phyloP scores from a whole-genome alignment of 1,284 basidiomycete species.

The Leucoagaricus sp. region DNA sequence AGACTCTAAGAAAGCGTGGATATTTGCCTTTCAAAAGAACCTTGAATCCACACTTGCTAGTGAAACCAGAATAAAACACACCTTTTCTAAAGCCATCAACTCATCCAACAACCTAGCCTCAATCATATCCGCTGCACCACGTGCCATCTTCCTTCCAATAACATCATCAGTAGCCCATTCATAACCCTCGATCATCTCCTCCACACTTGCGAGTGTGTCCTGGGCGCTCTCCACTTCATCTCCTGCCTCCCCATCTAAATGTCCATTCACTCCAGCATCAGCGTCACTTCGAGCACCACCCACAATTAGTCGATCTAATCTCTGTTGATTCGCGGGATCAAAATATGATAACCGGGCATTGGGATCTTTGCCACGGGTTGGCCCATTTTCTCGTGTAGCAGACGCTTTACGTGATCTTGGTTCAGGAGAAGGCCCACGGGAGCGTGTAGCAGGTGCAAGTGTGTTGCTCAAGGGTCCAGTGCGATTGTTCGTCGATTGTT shows the following conservation, averaged over 20 bases:
- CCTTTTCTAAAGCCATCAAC: conserved; percentile 88
- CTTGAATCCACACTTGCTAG: conserved; percentile 10
- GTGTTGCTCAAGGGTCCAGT: not conserved
- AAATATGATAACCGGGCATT: conserved; percentile 79
- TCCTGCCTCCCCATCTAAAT: conserved; percentile 51
- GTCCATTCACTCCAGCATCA: conserved; percentile 40
- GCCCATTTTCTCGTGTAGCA: conserved; percentile 22
- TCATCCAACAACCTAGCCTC: conserved; percentile 87
- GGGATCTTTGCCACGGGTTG: conserved; percentile 50
- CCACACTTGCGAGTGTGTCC: conserved; percentile 86
- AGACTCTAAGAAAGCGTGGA: conserved; percentile 95
- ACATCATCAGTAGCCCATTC: conserved; percentile 87
- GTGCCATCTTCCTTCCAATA: conserved; percentile 57
- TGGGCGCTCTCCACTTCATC: conserved; percentile 71
- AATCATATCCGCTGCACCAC: conserved; percentile 85
- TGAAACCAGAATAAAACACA: conserved; percentile 31
- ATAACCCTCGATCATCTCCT: conserved; percentile 98
- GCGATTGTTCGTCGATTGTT: not conserved
- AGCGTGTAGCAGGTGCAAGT: conserved; percentile 15
- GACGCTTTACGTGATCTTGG: conserved; percentile 25
- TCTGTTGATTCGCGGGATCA: conserved; percentile 73
- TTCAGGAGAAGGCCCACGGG: conserved; percentile 32
- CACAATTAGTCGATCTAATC: conserved; percentile 73
- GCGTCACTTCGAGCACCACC: conserved; percentile 51
- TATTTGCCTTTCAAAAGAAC: conserved; percentile 74